These are phyloP conservation scores for Ilex aquifolium DNA, from an alignment of 257 asterid genomes.

Conservation along the genomic window DNA sequence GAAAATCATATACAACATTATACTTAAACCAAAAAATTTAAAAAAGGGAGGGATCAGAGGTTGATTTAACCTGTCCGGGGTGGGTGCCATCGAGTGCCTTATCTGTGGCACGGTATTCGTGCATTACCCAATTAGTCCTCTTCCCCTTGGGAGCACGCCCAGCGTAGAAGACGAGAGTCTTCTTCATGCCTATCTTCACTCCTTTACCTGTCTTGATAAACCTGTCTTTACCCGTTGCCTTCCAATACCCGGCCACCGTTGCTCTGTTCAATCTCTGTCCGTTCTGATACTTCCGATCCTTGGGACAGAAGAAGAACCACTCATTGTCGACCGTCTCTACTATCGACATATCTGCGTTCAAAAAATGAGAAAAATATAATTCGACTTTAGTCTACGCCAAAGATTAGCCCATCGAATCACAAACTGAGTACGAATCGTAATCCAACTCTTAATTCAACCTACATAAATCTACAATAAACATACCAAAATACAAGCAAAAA, in stretches of 20 bases:
- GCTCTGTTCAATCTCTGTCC: slow-evolving; percentile 93
- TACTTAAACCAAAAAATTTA: background rate
- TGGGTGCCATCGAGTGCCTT: slow-evolving; percentile 85
- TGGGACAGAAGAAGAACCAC: slow-evolving; percentile 99
- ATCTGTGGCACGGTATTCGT: slow-evolving; percentile 89
- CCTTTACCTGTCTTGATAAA: slow-evolving; percentile 67
- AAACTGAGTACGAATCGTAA: background rate
- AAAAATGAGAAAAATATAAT: background rate
- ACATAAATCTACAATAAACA: slow-evolving; percentile 1
- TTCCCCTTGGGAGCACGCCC: slow-evolving; percentile 98
- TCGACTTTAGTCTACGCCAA: slow-evolving; percentile 3
- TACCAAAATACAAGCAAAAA: background rate
- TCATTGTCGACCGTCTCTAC: slow-evolving; percentile 74
- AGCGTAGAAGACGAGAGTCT: slow-evolving; percentile 75
- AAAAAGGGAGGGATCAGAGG: background rate
- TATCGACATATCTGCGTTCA: slow-evolving; percentile 71
- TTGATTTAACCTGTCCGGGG: slow-evolving; percentile 75
- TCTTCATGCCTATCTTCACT: slow-evolving; percentile 80
- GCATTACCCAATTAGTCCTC: slow-evolving; percentile 95
- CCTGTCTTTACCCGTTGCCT: slow-evolving; percentile 97
- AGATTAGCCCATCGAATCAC: slow-evolving; percentile 8
- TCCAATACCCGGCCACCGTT: slow-evolving; percentile 88
- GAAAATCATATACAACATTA: background rate
- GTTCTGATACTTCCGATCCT: slow-evolving; percentile 93
- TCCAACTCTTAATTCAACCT: slow-evolving; percentile 7